Conservation (phyloP, 352 stramenopile genomes). For the Pseudoperonospora humuli region DNA sequence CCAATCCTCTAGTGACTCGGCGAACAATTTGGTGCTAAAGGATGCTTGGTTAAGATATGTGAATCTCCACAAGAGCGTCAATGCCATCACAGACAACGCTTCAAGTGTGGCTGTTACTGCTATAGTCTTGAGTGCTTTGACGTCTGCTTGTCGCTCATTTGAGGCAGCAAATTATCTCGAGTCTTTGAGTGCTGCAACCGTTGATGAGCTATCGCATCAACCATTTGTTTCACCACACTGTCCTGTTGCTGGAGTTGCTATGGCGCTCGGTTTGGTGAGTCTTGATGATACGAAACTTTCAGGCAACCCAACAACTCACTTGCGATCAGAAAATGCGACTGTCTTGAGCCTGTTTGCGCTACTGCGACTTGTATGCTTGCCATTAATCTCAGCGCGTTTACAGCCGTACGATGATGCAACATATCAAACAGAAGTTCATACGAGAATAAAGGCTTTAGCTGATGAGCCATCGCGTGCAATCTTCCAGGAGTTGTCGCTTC, state of each 20-base stretch:
- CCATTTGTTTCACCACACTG: conserved; percentile 17
- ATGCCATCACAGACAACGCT: conserved; percentile 1
- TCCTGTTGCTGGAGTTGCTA: conserved; percentile 11
- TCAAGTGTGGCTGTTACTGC: conserved; percentile 12
- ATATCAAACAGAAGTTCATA: conserved; percentile 12
- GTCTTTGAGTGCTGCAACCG: conserved; percentile 5
- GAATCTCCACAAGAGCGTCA: conserved; percentile 1
- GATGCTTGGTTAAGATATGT: conserved; percentile 13
- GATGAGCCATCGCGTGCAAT: conserved; percentile 1
- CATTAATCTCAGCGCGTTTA: conserved; percentile 17
- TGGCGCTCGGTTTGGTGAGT: conserved; percentile 19
- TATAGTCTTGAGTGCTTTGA: conserved; percentile 18
- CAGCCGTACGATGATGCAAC: conserved; percentile 7
- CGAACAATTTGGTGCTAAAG: conserved; percentile 2
- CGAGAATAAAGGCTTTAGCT: conserved; percentile 4
- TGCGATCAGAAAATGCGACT: conserved; percentile 8
- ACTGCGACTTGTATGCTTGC: conserved; percentile 21
- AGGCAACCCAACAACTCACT: background rate
- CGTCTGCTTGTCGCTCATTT: background rate
- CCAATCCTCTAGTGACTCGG: background rate
- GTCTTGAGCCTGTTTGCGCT: conserved; percentile 32
- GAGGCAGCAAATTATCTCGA: conserved; percentile 14
- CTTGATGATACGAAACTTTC: conserved; percentile 10
- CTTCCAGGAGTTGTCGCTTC: conserved; percentile 15
- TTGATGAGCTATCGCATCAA: conserved; percentile 15